Evolutionary conservation across 2,329 filamentous ascomycete species (phyloP).

Genomic region (Aspergillus pseudonomiae): DNA sequence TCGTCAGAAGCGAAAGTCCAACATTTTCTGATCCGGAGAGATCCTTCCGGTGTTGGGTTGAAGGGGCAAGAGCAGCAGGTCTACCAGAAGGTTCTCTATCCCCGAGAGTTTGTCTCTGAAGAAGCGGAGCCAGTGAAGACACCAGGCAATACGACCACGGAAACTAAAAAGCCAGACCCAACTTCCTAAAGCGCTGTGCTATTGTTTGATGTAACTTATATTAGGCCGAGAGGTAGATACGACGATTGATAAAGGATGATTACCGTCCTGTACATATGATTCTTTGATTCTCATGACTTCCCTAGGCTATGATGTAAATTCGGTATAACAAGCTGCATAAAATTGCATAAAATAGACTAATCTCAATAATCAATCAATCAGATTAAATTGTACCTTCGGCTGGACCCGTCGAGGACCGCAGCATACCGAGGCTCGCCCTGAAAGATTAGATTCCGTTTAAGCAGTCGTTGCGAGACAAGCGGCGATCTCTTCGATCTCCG

Average conservation of each 20-base stretch:
- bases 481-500: background rate
- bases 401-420: background rate
- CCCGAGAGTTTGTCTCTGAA: background rate
- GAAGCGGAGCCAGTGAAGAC: background rate
- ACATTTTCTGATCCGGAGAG: constrained; percentile 74
- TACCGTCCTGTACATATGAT: background rate
- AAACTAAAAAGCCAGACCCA: background rate
- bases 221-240: background rate
- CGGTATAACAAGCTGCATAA: background rate
- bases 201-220: background rate
- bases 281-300: background rate
- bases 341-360: background rate
- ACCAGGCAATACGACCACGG: background rate
- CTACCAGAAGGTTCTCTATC: constrained; percentile 40
- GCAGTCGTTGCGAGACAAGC: background rate
- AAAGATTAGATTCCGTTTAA: background rate
- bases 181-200: background rate
- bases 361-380: background rate
- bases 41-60: constrained; percentile 55
- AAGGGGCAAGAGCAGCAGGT: constrained; percentile 47
- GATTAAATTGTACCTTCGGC: background rate
- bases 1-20: constrained; percentile 68
- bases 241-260: background rate
- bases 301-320: background rate
- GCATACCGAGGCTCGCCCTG: background rate